These are phyloP conservation scores for carrot (Daucus carota) DNA, from an alignment of 129 eudicot species.

Conservation along the genomic window DH1_v3.0 NC_030383.2:54551001-54551500, in stretches of 20 bases:
- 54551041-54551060: neutral
- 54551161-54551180: neutral
- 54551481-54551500: too few species aligned
- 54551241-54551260: conserved; percentile 69
- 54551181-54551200: neutral
- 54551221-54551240: conserved; percentile 98
- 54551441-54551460: too few species aligned
- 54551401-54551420: neutral
- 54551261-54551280: neutral
- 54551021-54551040: conserved; percentile 9
- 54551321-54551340: neutral
- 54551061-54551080: conserved; percentile 4
- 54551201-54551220: conserved; percentile 29
- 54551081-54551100: conserved; percentile 29
- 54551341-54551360: neutral
- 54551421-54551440: neutral
- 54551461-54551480: too few species aligned
- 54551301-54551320: too few species aligned
- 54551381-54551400: conserved; percentile 11
- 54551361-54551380: neutral
- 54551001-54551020: neutral
- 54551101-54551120: conserved; percentile 93
- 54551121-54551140: conserved; percentile 83
- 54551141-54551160: neutral
- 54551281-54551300: neutral